A percentile compares a stretch with the other conserved stretches of the same genome.
Evolutionary conservation across 2,329 filamentous ascomycete genomes (phyloP).

Genomic region (Ilyonectria robusta): DNA sequence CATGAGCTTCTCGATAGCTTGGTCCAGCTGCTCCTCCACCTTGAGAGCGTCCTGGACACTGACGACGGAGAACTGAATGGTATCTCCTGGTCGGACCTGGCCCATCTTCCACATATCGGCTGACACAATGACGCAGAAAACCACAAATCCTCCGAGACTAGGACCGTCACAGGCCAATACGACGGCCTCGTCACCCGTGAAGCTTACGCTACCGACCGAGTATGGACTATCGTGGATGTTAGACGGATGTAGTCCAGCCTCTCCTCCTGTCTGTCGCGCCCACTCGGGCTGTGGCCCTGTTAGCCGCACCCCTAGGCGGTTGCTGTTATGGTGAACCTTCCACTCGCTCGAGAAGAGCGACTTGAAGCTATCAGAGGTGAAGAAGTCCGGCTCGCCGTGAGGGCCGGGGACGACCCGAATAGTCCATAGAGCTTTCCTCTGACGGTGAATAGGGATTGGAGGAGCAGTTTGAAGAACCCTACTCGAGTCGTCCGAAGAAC

Average conservation of each 20-base stretch:
- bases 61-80: conserved; percentile 51
- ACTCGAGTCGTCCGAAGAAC: background rate
- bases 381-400: conserved; percentile 56
- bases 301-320: conserved; percentile 57
- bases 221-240: conserved; percentile 59
- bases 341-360: conserved; percentile 54
- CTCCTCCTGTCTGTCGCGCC: conserved; percentile 55
- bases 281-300: conserved; percentile 55
- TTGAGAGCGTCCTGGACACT: conserved; percentile 43
- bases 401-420: conserved; percentile 57
- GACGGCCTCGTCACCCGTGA: conserved; percentile 59
- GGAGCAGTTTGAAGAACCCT: background rate
- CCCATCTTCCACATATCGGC: conserved; percentile 60
- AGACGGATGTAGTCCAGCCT: conserved; percentile 58
- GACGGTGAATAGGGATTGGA: conserved; percentile 40
- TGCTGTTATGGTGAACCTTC: conserved; percentile 59
- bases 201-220: conserved; percentile 59
- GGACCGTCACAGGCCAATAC: conserved; percentile 58
- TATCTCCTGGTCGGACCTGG: conserved; percentile 57
- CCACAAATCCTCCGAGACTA: conserved; percentile 58
- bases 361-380: conserved; percentile 50
- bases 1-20: conserved; percentile 41
- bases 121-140: conserved; percentile 54
- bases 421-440: conserved; percentile 47
- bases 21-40: conserved; percentile 40